Base-by-base conservation (phyloP, 1,284 basidiomycete genomes). In the Ganoderma sp. region DNA sequence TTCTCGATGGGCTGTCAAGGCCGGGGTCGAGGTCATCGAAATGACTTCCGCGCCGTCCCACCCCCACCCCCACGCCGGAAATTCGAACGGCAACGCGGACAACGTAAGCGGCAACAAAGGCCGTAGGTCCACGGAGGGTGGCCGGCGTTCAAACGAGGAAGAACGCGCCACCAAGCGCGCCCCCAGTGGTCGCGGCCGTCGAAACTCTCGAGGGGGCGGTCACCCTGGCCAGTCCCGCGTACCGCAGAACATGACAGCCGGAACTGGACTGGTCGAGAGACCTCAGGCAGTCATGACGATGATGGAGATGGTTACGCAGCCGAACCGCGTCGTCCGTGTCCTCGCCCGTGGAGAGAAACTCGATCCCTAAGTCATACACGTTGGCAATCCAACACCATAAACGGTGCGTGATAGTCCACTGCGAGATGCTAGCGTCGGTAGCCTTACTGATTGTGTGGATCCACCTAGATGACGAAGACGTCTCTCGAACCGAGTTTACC, bases 331-430 rank as follows among this genome's bases (percentile, higher is more conserved):
- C 72, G 88, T 93, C 39, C 84, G 91, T 28, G 89, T 94, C 25
- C 86, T 94, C 66, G 90, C 92, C 6, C 85, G 92, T 17, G 92
- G 92, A 45, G 92, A 94, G 83, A 93, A 93, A 79, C 81, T 94
- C 68, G 91, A 94, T 48, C 83, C 83, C 19, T 72, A 70, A 43
- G 54, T 34, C 41, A 10, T 39, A 41, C 9, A 9, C 8, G 45
- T 25, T 34, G 41, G 2, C 17, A 9, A 50, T 37, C n/a, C 45
- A 52, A 62, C 41, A 28, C 14, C 39, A 42, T 50, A 64, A 52
- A 59, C 48, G 57, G 64, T 60, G 60, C 52, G 68, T 56, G 34
- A 5, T 2, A 17, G 19, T 37, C 22, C 37, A 9, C 37, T n/a
- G n/a, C n/a, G 25, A 28, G 25, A 28, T 28, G 25, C 25, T 37